Evolutionary conservation across 148 eudicot species (phyloP).

Genomic region (Rhododendron ferrugineum): DNA sequence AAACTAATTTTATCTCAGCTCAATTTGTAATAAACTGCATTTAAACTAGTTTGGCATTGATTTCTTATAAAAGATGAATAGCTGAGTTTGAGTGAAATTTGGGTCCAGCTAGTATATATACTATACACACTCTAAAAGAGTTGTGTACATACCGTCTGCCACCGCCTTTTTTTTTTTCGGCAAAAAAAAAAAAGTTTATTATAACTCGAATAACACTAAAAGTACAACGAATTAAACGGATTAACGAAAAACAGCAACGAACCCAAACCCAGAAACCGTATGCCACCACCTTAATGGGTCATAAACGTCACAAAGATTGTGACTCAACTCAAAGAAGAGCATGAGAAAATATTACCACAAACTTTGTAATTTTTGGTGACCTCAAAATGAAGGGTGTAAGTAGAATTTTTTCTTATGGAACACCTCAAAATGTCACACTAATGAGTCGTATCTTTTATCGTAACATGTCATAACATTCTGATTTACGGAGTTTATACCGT

Average conservation of each 20-base stretch:
- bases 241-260: too few species aligned
- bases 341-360: neutral
- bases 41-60: neutral
- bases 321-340: neutral
- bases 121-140: neutral
- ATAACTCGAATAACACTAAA: too few species aligned
- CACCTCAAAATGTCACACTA: too few species aligned
- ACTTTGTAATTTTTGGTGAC: neutral
- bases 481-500: neutral
- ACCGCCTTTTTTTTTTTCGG: too few species aligned
- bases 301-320: neutral
- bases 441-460: too few species aligned
- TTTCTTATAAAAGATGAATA: neutral
- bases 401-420: too few species aligned
- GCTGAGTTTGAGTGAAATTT: neutral
- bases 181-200: too few species aligned
- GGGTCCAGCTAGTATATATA: neutral
- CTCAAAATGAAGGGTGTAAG: neutral
- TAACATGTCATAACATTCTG: neutral
- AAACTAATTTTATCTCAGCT: neutral
- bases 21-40: neutral
- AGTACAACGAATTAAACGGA: too few species aligned
- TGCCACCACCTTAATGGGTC: neutral
- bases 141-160: neutral
- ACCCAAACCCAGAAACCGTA: too few species aligned